These are phyloP conservation scores for Pisolithus orientalis DNA, from an alignment of 768 basidiomycete species.

Conservation along the genomic window DNA sequence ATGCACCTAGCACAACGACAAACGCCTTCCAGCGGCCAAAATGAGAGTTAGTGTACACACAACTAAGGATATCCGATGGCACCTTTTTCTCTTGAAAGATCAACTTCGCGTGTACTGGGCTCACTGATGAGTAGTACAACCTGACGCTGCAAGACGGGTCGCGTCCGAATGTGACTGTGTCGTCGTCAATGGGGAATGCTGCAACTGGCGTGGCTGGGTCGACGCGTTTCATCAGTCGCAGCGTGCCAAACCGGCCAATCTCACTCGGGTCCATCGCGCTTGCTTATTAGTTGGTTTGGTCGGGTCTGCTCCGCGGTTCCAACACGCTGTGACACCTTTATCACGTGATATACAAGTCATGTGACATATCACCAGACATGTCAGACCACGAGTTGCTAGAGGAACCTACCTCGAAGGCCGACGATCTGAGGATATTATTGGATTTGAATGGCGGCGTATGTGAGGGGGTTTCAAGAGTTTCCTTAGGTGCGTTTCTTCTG, in stretches of 20 bases:
- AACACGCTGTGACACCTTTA: no score
- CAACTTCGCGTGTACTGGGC: conserved; percentile 59
- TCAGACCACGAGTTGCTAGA: no score
- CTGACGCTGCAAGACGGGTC: conserved; percentile 59
- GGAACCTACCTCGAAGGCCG: no score
- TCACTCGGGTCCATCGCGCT: conserved; percentile 39
- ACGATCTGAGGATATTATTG: no score
- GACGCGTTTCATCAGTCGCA: conserved; percentile 54
- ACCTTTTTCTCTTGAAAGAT: conserved; percentile 59
- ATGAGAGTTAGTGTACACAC: no score
- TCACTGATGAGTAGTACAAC: conserved; percentile 62
- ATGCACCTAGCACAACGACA: conserved; percentile 51
- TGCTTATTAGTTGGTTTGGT: no score
- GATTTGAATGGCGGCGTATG: no score
- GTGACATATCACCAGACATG: no score
- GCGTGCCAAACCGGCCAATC: conserved; percentile 60
- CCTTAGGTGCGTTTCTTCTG: no score
- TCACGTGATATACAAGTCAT: no score
- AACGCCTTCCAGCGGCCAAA: conserved; percentile 46
- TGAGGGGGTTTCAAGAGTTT: no score
- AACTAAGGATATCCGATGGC: conserved; percentile 3
- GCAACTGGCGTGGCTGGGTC: conserved; percentile 45
- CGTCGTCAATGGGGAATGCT: conserved; percentile 66
- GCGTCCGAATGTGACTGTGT: conserved; percentile 62
- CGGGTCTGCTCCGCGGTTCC: no score